A percentile compares a stretch with the other conserved stretches of the same genome.
phyloP scores from a whole-genome alignment of 1,284 basidiomycete genomes.

The Ustilago cynodontis region DNA sequence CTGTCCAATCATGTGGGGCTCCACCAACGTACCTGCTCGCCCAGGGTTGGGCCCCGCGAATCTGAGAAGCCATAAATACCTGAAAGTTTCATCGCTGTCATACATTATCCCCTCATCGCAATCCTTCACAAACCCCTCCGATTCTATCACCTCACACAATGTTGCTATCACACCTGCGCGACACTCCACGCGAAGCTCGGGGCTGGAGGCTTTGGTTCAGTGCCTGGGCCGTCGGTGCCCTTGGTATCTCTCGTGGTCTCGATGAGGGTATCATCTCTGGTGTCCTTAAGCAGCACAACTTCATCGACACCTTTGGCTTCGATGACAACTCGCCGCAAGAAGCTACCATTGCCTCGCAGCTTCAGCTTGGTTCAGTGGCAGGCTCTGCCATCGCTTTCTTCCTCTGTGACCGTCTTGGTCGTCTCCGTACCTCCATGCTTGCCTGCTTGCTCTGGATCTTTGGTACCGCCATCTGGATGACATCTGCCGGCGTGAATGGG shows the following conservation, averaged over 20 bases:
- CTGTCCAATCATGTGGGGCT: slow-evolving; percentile 16
- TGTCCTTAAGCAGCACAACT: slow-evolving; percentile 44
- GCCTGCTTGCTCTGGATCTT: slow-evolving; percentile 57
- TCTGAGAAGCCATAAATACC: slow-evolving; percentile 5
- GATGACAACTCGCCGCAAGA: slow-evolving; percentile 49
- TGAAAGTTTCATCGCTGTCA: background rate
- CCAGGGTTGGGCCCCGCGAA: background rate
- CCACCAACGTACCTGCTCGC: background rate
- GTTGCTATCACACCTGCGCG: slow-evolving; percentile 46
- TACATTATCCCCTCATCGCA: background rate
- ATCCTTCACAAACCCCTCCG: background rate
- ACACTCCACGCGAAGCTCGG: slow-evolving; percentile 46
- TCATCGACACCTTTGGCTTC: slow-evolving; percentile 46
- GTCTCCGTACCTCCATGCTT: slow-evolving; percentile 50
- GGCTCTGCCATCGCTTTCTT: slow-evolving; percentile 59
- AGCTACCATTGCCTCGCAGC: slow-evolving; percentile 51
- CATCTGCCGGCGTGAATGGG: slow-evolving; percentile 38
- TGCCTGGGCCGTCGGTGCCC: slow-evolving; percentile 47
- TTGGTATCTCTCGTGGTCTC: slow-evolving; percentile 54
- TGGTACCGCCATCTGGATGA: slow-evolving; percentile 58
- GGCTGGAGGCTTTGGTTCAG: slow-evolving; percentile 48
- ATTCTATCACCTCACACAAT: slow-evolving; percentile 5
- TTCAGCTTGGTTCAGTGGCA: slow-evolving; percentile 52
- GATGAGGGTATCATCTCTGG: slow-evolving; percentile 58
- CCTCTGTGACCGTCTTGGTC: slow-evolving; percentile 53